phyloP scores from a whole-genome alignment of 306 rosid species.

The Vicia faba region DNA sequence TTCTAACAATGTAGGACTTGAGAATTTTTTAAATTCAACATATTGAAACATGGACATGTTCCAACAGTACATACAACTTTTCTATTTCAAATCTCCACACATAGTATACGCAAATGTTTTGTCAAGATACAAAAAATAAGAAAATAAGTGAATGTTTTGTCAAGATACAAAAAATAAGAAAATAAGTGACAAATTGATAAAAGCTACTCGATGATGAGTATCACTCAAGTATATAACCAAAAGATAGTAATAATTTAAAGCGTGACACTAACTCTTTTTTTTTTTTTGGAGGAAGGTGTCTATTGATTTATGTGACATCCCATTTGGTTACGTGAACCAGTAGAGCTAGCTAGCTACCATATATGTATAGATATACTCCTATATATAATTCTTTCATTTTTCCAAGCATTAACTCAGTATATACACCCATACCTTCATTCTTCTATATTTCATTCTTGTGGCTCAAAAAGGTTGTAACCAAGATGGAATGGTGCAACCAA shows the following conservation, averaged over 20 bases:
- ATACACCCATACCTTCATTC: conserved; percentile 31
- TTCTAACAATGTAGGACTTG: too few species aligned
- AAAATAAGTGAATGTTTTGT: too few species aligned
- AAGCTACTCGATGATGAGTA: conserved; percentile 52
- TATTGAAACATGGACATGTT: too few species aligned
- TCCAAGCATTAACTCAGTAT: neutral
- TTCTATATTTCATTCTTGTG: conserved; percentile 41
- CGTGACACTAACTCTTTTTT: conserved; percentile 34
- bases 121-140: neutral
- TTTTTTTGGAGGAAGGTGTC: conserved; percentile 5
- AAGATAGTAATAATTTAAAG: conserved; percentile 50
- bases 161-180: too few species aligned
- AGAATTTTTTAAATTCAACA: too few species aligned
- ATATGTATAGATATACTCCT: too few species aligned
- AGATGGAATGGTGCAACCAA: conserved; percentile 40
- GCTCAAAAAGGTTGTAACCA: conserved; percentile 35
- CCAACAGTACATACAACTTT: conserved; percentile 13
- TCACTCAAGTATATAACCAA: conserved; percentile 35
- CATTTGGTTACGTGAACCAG: conserved; percentile 40
- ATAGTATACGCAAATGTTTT: neutral
- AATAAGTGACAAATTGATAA: conserved; percentile 31
- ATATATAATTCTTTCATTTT: neutral
- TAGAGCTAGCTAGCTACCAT: conserved; percentile 8
- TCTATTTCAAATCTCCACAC: neutral
- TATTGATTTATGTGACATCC: conserved; percentile 30